These are phyloP conservation scores for Brassica balearica DNA, from an alignment of 441 rosid genomes.

Conservation along the genomic window DNA sequence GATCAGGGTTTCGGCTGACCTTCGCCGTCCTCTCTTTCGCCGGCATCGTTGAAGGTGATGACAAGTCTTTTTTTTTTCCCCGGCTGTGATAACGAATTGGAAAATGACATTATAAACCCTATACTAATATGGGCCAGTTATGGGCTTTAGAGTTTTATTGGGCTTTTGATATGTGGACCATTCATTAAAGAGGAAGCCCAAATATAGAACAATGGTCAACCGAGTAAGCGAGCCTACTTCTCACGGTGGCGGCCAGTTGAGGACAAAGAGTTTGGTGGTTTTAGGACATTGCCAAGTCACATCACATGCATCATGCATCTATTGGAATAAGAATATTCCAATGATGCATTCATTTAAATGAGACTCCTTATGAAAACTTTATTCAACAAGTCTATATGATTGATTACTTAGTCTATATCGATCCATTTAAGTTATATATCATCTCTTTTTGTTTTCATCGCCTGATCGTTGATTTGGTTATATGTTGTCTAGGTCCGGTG, in stretches of 20 bases:
- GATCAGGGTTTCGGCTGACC: slow-evolving; percentile 71
- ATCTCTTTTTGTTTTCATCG: neutral
- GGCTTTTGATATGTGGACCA: neutral
- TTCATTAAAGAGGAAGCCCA: neutral
- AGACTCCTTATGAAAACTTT: neutral
- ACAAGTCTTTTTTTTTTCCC: slow-evolving; percentile 29
- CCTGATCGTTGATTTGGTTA: neutral
- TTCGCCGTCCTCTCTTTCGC: slow-evolving; percentile 54
- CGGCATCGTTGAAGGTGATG: slow-evolving; percentile 54
- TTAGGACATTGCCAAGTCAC: neutral
- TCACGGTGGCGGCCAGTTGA: neutral
- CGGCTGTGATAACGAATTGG: neutral
- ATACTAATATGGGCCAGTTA: neutral
- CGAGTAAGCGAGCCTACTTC: slow-evolving; percentile 4
- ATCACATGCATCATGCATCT: neutral
- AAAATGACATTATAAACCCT: slow-evolving; percentile 25
- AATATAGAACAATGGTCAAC: neutral
- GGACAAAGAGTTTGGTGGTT: neutral
- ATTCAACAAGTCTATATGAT: neutral
- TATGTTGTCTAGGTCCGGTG: neutral
- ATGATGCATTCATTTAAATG: neutral
- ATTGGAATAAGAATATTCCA: neutral
- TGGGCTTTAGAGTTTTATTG: slow-evolving; percentile 4
- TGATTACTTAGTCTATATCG: neutral
- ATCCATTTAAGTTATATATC: neutral